Evolutionary conservation across 1,284 basidiomycete genomes (phyloP), one percentile per base, ranked within the genome.

Genomic region (Cryptococcus sp.): DNA sequence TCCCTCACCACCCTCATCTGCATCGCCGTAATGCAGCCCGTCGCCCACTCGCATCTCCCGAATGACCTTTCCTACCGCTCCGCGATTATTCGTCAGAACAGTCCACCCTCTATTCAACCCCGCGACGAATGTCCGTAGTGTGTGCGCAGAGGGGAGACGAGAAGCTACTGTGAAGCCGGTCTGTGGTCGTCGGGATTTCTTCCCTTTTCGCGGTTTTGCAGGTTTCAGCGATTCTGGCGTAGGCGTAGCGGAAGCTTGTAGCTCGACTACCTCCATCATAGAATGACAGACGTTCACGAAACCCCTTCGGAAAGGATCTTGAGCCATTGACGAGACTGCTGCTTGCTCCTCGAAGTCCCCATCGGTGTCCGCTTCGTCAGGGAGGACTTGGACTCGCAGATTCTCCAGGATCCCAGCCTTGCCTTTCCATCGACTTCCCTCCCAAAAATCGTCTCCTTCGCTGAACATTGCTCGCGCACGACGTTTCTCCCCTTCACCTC

Each of bases 1-100:
- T 17, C 54, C 56, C 20, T 23, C 39, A 42, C 41, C 19, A 16
- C 3, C 16, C 16, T 16, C 16, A 22, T 2, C 44, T 16, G 7
- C 38, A 16, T 27, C 17, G 1, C 55, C 64, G 39, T 51, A 57
- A 1, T 67, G 66, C 10, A 73, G 50, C 0, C 75, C 75, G 3
- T 75, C 73, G 22, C 35, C 47, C 0, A 75, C 61, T 3, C 73
- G 68, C 60, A 74, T 70, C 60, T 76, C 73, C 45, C 74, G 57
- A 6, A 73, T 52, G 11, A 77, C 68, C 58, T 76, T 75, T 16
- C 70, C 66, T 19, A 77, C 70, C 3, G 74, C 69, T 3, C 74
- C 74, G 45, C 76, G 60, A 52, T 77, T 77, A 56, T 77, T 77
- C 19, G 74, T 77, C 44, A 77, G 55, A 4, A 76, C 67, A 15